Evolutionary conservation across 768 basidiomycete species (phyloP).

Genomic region (Podaxis sp.): DNA sequence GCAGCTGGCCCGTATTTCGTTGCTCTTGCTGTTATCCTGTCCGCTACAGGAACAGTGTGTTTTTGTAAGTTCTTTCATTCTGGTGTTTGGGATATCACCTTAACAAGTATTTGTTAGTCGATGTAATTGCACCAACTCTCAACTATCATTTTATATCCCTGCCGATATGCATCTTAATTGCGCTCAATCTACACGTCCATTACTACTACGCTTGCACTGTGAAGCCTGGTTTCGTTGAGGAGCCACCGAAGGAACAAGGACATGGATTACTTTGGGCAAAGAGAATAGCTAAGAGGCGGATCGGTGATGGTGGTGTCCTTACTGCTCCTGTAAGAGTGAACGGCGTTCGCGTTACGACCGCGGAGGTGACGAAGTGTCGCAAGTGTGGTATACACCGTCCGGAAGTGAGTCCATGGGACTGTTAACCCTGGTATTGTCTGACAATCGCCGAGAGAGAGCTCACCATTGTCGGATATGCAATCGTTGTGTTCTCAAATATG

Average conservation of each 20-base stretch:
- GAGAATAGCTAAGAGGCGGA: slow-evolving; percentile 22
- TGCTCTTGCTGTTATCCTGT: slow-evolving; percentile 69
- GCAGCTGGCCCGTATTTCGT: slow-evolving; percentile 92
- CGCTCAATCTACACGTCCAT: slow-evolving; percentile 70
- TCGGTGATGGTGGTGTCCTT: slow-evolving; percentile 22
- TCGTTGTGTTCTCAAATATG: slow-evolving; percentile 83
- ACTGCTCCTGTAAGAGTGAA: slow-evolving; percentile 30
- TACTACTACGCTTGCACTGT: slow-evolving; percentile 86
- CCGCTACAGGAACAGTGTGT: slow-evolving; percentile 60
- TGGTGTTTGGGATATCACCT: background rate
- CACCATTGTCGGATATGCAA: slow-evolving; percentile 94
- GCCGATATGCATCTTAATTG: slow-evolving; percentile 71
- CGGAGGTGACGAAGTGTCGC: slow-evolving; percentile 54
- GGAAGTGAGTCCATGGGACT: slow-evolving; percentile 50
- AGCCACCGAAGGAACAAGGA: slow-evolving; percentile 36
- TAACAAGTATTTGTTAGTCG: slow-evolving; percentile 45
- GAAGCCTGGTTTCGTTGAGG: slow-evolving; percentile 75
- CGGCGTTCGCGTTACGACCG: slow-evolving; percentile 44
- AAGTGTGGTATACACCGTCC: slow-evolving; percentile 69
- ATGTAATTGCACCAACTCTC: slow-evolving; percentile 68
- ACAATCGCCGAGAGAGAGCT: slow-evolving; percentile 57
- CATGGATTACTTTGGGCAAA: slow-evolving; percentile 56
- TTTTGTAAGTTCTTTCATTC: slow-evolving; percentile 62
- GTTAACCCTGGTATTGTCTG: slow-evolving; percentile 1
- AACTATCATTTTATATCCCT: slow-evolving; percentile 53